These are phyloP conservation scores for Thymus mandschuricus DNA, from an alignment of 257 asterid genomes.

Conservation along the genomic window DNA sequence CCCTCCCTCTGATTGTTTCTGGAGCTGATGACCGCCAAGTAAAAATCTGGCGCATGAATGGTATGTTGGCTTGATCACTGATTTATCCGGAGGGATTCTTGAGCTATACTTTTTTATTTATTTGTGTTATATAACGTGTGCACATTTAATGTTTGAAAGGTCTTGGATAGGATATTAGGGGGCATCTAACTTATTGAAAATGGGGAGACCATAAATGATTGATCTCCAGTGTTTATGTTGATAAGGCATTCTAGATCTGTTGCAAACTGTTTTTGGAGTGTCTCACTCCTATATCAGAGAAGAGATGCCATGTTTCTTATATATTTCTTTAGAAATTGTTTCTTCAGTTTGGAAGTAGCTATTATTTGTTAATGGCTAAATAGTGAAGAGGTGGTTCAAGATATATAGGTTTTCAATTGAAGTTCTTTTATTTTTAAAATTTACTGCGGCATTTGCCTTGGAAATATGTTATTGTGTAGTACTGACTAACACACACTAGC, in stretches of 20 bases:
- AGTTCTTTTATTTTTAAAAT: neutral
- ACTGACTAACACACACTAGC: constrained; percentile 11
- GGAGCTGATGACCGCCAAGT: constrained; percentile 99
- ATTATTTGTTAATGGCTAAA: neutral
- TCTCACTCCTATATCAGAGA: constrained; percentile 9
- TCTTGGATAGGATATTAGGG: constrained; percentile 14
- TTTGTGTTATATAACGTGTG: neutral
- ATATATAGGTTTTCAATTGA: constrained; percentile 7
- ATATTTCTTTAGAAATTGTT: constrained; percentile 3
- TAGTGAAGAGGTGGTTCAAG: neutral
- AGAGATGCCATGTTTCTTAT: constrained; percentile 7
- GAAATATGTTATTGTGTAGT: constrained; percentile 10
- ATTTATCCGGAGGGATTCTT: neutral
- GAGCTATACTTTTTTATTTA: constrained; percentile 1
- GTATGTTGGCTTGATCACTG: constrained; percentile 44
- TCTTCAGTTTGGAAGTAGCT: constrained; percentile 1
- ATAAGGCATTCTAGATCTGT: neutral
- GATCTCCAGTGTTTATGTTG: constrained; percentile 1
- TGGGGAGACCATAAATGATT: neutral
- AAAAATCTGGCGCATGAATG: constrained; percentile 99
- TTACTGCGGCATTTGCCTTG: neutral
- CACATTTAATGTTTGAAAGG: constrained; percentile 6
- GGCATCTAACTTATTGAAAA: neutral
- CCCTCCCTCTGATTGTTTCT: constrained; percentile 95
- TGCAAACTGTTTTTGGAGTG: neutral